phyloP scores from a whole-genome alignment of 495 filamentous ascomycete species.

The Pyrenula aspistea region DNA sequence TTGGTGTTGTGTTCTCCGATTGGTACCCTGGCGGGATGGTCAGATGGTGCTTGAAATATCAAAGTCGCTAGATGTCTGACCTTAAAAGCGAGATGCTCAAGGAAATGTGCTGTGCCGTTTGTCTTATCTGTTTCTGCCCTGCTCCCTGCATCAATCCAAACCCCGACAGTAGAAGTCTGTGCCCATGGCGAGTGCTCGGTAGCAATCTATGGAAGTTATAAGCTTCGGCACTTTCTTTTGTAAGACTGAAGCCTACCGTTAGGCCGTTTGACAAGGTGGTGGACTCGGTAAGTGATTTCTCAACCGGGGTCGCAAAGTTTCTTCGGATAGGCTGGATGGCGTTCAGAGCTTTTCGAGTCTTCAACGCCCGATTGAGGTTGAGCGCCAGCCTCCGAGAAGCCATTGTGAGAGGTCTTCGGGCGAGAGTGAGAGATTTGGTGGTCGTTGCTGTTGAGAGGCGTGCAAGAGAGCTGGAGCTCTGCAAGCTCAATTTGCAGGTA shows the following conservation, averaged over 20 bases:
- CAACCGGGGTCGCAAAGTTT: slow-evolving; percentile 76
- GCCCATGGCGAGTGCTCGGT: slow-evolving; percentile 97
- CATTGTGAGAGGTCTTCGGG: slow-evolving; percentile 44
- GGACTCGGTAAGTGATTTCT: slow-evolving; percentile 70
- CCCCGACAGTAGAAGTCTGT: slow-evolving; percentile 94
- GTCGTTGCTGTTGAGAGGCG: neutral
- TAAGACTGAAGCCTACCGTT: slow-evolving; percentile 52
- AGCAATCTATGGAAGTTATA: slow-evolving; percentile 57
- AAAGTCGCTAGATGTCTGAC: slow-evolving; percentile 28
- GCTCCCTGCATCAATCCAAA: slow-evolving; percentile 98
- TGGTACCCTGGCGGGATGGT: slow-evolving; percentile 54
- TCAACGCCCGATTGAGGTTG: slow-evolving; percentile 76
- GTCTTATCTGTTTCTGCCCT: slow-evolving; percentile 96
- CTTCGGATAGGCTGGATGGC: slow-evolving; percentile 60
- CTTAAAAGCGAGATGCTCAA: slow-evolving; percentile 99
- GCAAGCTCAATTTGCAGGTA: neutral
- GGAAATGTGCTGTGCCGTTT: slow-evolving; percentile 98
- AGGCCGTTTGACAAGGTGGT: slow-evolving; percentile 95
- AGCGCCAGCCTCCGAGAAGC: slow-evolving; percentile 87
- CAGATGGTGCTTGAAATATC: slow-evolving; percentile 4
- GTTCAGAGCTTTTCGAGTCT: slow-evolving; percentile 65
- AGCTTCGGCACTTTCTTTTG: slow-evolving; percentile 20
- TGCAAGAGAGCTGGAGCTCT: neutral
- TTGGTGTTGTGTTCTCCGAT: slow-evolving; percentile 86
- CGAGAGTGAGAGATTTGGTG: slow-evolving; percentile 2